Conservation (phyloP, 2,329 filamentous ascomycete genomes). For the Onygenales sp. region DNA sequence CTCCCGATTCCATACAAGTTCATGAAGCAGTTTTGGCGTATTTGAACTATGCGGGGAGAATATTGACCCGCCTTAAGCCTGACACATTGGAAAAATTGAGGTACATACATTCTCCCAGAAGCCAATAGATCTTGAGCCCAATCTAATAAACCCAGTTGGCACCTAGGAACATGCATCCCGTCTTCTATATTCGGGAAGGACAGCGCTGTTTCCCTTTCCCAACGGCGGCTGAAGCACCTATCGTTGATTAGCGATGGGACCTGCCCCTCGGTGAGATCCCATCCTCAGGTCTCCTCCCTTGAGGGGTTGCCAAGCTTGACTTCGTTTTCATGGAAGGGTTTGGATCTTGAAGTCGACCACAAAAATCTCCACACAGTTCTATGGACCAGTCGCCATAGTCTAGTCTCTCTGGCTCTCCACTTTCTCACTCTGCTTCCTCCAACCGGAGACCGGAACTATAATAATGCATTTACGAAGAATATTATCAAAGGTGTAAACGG, state of each 20-base stretch:
- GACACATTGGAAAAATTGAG: neutral
- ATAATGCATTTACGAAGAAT: too few species aligned
- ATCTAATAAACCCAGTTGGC: neutral
- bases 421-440: too few species aligned
- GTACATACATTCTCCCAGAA: neutral
- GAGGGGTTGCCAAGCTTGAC: too few species aligned
- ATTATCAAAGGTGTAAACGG: rapidly evolving
- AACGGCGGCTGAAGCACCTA: neutral
- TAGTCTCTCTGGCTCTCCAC: too few species aligned
- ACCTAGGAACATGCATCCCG: neutral
- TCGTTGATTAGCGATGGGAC: neutral
- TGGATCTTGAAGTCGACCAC: too few species aligned
- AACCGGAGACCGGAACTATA: too few species aligned
- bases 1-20: neutral
- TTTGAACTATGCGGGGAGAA: neutral
- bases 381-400: too few species aligned
- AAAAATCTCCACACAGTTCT: too few species aligned
- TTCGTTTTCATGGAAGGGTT: too few species aligned
- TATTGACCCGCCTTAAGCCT: neutral
- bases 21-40: neutral
- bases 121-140: neutral
- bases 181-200: neutral
- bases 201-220: neutral
- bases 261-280: neutral
- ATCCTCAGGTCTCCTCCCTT: too few species aligned